Base-by-base conservation (phyloP, 2,329 filamentous ascomycete genomes). In the Sporothrix inflata region DNA sequence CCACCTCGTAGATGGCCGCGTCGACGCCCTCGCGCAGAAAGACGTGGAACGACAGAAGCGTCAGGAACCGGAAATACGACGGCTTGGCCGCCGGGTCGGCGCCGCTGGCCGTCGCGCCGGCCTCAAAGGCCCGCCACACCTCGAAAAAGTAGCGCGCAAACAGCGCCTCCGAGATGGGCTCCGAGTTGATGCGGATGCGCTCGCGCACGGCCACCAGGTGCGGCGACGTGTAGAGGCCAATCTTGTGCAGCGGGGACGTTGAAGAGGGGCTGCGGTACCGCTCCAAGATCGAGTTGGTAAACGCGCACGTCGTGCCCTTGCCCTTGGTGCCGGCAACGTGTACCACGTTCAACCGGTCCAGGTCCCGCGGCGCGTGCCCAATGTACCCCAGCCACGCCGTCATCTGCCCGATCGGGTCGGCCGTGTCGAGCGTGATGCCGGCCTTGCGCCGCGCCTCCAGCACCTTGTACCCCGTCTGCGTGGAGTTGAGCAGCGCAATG, bases 381-480 rank as follows among this genome's bases (percentile, higher is more conserved):
- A 96, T 89, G 75, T 91, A 91, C 71, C 85, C 84, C 78, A 93
- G 88, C 87, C 93, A 97, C 73, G 90, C 87, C 75, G 89, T 86
- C 89, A 97, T 97, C 80, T 97, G 92, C 2, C 89, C 88, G 65
- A 96, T 89, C 9, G 92, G 84, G 71, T 75, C 73, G 85, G 57
- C 85, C 73, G 89, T 85, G 81, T 96, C 92, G 77, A 92, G 89
- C 38, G 86, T 87, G 74, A 90, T 84, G 24, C 93, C 92, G 21
- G 91, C 91, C 79, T 92, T 92, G 71, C 90, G 87, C 69, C 96
- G 90, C 68, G 91, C 90, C 79, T 97, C 90, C 21, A 98, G 88
- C 69, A 94, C 87, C 66, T 91, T 88, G 79, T 91, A 95, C 69
- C 97, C 97, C 55, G 92, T 94, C 81, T 99, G 96, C 68, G 98